Conservation (phyloP, 2,329 filamentous ascomycete species). For the Mycocentrospora acerina region DNA sequence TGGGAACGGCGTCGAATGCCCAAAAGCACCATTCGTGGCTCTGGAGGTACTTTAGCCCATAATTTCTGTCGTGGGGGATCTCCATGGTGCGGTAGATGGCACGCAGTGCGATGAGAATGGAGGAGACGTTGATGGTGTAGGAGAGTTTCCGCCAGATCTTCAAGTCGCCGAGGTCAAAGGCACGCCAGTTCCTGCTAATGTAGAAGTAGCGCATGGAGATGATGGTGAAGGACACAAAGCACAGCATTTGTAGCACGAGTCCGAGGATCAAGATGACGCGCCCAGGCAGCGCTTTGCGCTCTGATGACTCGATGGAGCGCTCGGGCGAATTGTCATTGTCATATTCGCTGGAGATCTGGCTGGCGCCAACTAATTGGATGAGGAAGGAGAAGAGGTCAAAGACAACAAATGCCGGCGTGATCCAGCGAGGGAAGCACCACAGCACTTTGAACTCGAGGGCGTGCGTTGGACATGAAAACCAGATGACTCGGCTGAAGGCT, state of each 20-base stretch:
- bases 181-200: constrained; percentile 32
- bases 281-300: constrained; percentile 30
- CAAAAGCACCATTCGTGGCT: constrained; percentile 57
- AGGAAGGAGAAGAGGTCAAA: constrained; percentile 53
- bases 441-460: constrained; percentile 46
- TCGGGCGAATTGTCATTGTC: constrained; percentile 38
- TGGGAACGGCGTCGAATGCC: constrained; percentile 54
- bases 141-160: constrained; percentile 38
- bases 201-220: constrained; percentile 39
- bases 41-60: constrained; percentile 53
- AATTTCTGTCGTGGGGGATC: constrained; percentile 50
- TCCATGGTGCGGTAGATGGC: constrained; percentile 58
- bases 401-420: constrained; percentile 52
- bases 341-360: constrained; percentile 43
- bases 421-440: constrained; percentile 46
- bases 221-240: constrained; percentile 54
- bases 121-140: constrained; percentile 38
- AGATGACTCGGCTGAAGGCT: constrained; percentile 50
- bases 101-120: constrained; percentile 45
- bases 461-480: constrained; percentile 41
- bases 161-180: constrained; percentile 37
- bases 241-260: constrained; percentile 52
- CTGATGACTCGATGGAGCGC: constrained; percentile 42
- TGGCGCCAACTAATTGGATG: constrained; percentile 48
- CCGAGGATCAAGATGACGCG: constrained; percentile 48